phyloP scores from a whole-genome alignment of 208 protist species.

The Trichomonas gallinae region DNA sequence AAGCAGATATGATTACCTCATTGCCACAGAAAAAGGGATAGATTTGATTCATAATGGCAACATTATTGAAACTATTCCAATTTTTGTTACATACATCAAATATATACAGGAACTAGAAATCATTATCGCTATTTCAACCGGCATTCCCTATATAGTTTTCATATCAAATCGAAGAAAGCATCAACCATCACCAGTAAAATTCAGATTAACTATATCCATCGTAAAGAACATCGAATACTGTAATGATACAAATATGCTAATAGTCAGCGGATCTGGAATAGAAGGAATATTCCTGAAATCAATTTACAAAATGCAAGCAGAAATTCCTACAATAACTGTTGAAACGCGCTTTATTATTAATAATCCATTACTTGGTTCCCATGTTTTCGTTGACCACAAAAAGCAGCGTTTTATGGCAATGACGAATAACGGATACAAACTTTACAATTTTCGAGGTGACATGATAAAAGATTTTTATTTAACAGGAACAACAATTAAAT shows the following conservation, averaged over 20 bases:
- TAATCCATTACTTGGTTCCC: neutral
- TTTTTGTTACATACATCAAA: neutral
- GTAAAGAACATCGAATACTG: neutral
- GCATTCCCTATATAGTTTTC: neutral
- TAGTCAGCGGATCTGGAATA: neutral
- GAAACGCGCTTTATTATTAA: neutral
- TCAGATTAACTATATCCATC: neutral
- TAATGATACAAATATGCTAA: neutral
- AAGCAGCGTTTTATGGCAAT: neutral
- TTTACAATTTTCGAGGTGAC: neutral
- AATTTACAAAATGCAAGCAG: neutral
- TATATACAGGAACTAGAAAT: neutral
- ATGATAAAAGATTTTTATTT: neutral
- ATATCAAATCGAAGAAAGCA: neutral
- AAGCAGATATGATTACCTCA: neutral
- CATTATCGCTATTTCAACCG: neutral
- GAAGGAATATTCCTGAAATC: neutral
- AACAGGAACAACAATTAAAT: neutral
- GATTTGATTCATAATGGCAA: neutral
- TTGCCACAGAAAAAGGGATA: neutral
- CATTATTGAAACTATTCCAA: neutral
- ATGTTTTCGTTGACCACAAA: neutral
- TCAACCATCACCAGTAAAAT: neutral
- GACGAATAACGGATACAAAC: neutral
- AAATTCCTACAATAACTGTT: neutral